A percentile compares a stretch with the other conserved stretches of the same genome.
Conservation (phyloP, 371 early-diverging fungal species). For the Mortierella sp. region DNA sequence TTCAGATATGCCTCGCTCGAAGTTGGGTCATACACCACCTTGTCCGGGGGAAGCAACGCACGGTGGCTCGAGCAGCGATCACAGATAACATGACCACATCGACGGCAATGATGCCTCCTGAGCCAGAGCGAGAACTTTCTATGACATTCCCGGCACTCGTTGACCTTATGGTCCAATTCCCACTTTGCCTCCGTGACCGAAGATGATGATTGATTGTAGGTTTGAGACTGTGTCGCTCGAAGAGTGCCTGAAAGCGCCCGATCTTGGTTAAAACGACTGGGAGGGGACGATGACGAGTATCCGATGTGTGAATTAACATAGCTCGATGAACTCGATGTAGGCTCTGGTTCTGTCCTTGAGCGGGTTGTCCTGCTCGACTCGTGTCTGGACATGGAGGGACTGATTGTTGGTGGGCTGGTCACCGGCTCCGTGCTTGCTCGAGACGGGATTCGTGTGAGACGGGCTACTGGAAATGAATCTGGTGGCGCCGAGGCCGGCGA, state of each 20-base stretch:
- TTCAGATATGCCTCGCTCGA: conserved; percentile 52
- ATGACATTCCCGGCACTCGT: conserved; percentile 72
- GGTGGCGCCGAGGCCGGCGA: conserved; percentile 17
- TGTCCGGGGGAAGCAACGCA: conserved; percentile 59
- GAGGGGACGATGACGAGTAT: neutral
- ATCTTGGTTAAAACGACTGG: neutral
- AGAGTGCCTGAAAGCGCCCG: conserved; percentile 50
- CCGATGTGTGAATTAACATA: too few relatives aligned
- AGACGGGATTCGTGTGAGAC: conserved; percentile 31
- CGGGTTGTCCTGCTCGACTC: too few relatives aligned
- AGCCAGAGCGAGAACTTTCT: conserved; percentile 72
- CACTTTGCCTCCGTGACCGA: conserved; percentile 59
- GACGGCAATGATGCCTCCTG: conserved; percentile 85
- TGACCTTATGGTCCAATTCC: conserved; percentile 78
- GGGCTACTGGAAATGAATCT: conserved; percentile 42
- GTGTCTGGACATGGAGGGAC: neutral
- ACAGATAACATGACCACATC: conserved; percentile 88
- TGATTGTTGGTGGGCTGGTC: too few relatives aligned
- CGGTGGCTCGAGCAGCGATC: conserved; percentile 75
- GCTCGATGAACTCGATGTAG: too few relatives aligned
- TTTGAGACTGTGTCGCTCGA: conserved; percentile 53
- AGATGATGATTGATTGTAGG: conserved; percentile 19
- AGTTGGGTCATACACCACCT: conserved; percentile 66
- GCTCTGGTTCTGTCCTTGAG: too few relatives aligned
- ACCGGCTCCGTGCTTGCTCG: neutral